Conservation (phyloP, 331 rosid genomes). For the Arachis monticola region DNA sequence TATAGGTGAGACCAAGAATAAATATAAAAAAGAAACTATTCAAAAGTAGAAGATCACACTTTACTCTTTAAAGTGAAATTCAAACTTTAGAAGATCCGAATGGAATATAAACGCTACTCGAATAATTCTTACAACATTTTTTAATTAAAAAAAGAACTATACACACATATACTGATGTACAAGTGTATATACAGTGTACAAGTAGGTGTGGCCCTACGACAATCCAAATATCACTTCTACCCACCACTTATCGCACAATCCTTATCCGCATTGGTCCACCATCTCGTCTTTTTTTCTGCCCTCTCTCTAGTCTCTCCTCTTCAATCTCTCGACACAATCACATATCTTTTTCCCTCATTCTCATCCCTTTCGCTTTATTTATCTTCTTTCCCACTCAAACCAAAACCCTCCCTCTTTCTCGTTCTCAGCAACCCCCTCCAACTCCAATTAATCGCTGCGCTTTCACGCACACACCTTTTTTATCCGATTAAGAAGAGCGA, state of each 20-base stretch:
- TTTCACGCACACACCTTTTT: constrained; percentile 1
- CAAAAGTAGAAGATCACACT: no score
- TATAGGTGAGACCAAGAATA: no score
- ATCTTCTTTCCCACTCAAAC: not conserved
- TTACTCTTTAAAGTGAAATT: no score
- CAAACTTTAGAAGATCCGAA: no score
- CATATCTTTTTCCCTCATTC: constrained; percentile 33
- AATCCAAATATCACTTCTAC: not conserved
- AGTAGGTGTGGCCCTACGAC: constrained; percentile 27
- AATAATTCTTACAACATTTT: no score
- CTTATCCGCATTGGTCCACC: constrained; percentile 38
- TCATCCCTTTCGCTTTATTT: not conserved
- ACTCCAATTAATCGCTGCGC: constrained; percentile 19
- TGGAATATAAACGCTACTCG: no score
- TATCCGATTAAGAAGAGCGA: constrained; percentile 1
- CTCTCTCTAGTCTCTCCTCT: not conserved
- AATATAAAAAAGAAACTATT: no score
- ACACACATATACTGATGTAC: no score
- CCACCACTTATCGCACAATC: constrained; percentile 39
- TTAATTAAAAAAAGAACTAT: no score
- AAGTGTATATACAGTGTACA: not conserved
- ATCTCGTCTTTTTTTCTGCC: not conserved
- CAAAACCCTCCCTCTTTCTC: not conserved
- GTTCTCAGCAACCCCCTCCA: not conserved
- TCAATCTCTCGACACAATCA: not conserved